Percentiles rank a stretch among this genome's conserved stretches.
phyloP scores from a whole-genome alignment of 768 basidiomycete species.

The Mycena amicta region DNA sequence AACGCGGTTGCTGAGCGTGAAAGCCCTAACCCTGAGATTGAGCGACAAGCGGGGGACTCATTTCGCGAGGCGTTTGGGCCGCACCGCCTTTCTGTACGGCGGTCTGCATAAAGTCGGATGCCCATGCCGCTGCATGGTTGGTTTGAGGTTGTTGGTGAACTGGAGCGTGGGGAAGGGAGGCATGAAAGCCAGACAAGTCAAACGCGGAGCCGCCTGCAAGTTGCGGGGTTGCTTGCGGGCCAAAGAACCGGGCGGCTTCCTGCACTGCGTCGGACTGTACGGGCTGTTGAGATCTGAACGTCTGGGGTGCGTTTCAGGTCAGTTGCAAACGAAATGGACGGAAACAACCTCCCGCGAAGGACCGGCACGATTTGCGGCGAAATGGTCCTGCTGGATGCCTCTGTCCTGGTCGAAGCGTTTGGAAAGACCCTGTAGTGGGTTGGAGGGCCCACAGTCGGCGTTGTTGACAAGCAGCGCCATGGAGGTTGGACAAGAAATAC shows the following conservation, averaged over 20 bases:
- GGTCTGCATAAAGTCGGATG: slow-evolving; percentile 57
- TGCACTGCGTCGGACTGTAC: slow-evolving; percentile 49
- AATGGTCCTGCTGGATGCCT: slow-evolving; percentile 82
- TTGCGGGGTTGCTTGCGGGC: slow-evolving; percentile 37
- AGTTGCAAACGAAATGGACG: neutral
- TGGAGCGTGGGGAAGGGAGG: slow-evolving; percentile 42
- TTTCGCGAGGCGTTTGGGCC: slow-evolving; percentile 13
- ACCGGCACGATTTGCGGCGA: slow-evolving; percentile 59
- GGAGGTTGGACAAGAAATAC: slow-evolving; percentile 4
- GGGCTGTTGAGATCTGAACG: slow-evolving; percentile 59
- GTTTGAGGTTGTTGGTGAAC: slow-evolving; percentile 16
- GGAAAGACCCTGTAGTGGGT: slow-evolving; percentile 76
- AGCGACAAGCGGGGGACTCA: slow-evolving; percentile 4
- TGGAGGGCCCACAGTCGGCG: slow-evolving; percentile 84
- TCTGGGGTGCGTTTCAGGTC: slow-evolving; percentile 42
- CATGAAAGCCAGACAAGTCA: slow-evolving; percentile 59
- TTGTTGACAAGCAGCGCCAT: slow-evolving; percentile 84
- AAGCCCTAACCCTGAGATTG: slow-evolving; percentile 8
- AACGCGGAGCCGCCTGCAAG: slow-evolving; percentile 47
- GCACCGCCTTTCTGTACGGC: slow-evolving; percentile 19
- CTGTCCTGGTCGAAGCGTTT: slow-evolving; percentile 82
- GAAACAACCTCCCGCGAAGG: slow-evolving; percentile 62
- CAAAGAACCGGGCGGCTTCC: slow-evolving; percentile 76
- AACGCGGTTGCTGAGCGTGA: neutral
- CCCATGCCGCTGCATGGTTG: slow-evolving; percentile 51